Evolutionary conservation across 225 moss, liverwort and hornwort species (phyloP).

Genomic region (Straminergon stramineum): DNA sequence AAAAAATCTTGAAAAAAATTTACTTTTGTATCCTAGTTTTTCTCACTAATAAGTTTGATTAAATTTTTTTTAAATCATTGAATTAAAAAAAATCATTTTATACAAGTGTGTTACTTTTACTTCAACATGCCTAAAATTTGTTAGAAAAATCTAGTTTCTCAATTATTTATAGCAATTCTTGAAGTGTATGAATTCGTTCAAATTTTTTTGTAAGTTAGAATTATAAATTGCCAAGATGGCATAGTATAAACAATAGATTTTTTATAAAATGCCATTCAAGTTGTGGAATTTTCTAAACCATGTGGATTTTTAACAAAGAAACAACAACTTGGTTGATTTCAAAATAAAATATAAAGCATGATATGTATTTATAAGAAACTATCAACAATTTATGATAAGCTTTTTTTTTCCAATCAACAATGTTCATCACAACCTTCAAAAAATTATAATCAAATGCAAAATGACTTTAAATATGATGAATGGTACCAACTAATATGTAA

Average conservation of each 20-base stretch:
- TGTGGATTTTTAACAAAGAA: background rate
- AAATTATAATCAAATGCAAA: background rate
- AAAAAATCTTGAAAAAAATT: too few relatives aligned
- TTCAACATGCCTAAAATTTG: too few relatives aligned
- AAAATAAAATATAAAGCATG: background rate
- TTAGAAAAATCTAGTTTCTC: too few relatives aligned
- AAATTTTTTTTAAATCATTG: too few relatives aligned
- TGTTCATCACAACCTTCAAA: background rate
- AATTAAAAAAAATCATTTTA: too few relatives aligned
- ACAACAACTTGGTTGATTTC: background rate
- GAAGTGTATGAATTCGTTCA: too few relatives aligned
- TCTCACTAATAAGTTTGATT: too few relatives aligned
- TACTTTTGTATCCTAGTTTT: fast-evolving
- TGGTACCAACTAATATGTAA: background rate
- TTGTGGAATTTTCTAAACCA: background rate
- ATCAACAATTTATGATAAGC: background rate
- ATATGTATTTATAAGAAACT: background rate
- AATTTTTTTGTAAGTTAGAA: too few relatives aligned
- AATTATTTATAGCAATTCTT: too few relatives aligned
- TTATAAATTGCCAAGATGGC: background rate
- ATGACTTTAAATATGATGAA: background rate
- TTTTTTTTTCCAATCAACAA: background rate
- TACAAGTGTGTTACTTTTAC: background rate
- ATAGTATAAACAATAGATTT: background rate
- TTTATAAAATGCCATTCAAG: background rate